phyloP scores from a whole-genome alignment of 2,329 filamentous ascomycete genomes.

The Verticillium isaacii region DNA sequence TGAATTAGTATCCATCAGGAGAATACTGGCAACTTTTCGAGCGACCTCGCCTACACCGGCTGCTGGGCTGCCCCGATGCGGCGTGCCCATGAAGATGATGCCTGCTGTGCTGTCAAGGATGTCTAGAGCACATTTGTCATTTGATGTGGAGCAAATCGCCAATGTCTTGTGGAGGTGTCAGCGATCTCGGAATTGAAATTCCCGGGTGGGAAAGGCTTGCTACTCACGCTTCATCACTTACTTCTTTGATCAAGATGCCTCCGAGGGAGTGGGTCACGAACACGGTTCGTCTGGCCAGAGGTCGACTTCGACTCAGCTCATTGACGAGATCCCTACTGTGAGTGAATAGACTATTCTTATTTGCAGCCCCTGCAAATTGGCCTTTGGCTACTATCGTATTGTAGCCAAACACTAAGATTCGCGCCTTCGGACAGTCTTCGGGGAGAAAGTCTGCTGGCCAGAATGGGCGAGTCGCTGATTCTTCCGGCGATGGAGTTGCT shows the following conservation, averaged over 20 bases:
- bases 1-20: slow-evolving; percentile 5
- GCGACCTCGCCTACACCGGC: slow-evolving; percentile 5
- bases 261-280: slow-evolving; percentile 13
- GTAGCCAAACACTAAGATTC: slow-evolving; percentile 10
- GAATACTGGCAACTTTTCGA: not conserved
- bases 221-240: not conserved
- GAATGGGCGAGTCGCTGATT: not conserved
- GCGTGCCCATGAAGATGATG: slow-evolving; percentile 13
- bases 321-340: slow-evolving; percentile 10
- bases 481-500: not conserved
- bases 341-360: slow-evolving; percentile 7
- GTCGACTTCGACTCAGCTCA: not conserved
- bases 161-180: not conserved
- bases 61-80: slow-evolving; percentile 12
- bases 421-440: slow-evolving; percentile 1
- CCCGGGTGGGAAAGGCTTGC: no score
- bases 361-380: not conserved
- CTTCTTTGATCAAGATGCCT: slow-evolving; percentile 12
- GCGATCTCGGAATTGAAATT: not conserved
- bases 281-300: slow-evolving; percentile 1
- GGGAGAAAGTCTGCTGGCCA: slow-evolving; percentile 11
- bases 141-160: not conserved
- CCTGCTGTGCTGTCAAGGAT: slow-evolving; percentile 5
- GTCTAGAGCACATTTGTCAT: not conserved
- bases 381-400: slow-evolving; percentile 8